Percentiles rank a stretch among this genome's conserved stretches.
Conservation (phyloP, 2,329 filamentous ascomycete genomes). For the Seiridium cupressi region DNA sequence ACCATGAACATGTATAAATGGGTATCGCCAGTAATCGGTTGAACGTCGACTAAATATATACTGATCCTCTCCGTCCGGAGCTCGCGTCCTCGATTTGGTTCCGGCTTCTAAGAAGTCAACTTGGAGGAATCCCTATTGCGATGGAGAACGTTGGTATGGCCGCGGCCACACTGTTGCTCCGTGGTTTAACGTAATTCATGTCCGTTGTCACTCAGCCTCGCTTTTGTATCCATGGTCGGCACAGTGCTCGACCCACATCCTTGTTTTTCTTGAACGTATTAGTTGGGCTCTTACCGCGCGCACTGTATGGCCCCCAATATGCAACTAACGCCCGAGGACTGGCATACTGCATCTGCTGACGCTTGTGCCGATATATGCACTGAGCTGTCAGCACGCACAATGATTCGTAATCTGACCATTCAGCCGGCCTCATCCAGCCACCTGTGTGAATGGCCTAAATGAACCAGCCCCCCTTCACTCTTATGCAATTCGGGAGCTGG, state of each 20-base stretch:
- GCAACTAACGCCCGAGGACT: neutral
- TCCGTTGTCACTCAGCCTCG: too few relatives aligned
- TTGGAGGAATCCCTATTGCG: too few relatives aligned
- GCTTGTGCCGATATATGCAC: neutral
- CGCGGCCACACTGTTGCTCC: too few relatives aligned
- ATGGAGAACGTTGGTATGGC: too few relatives aligned
- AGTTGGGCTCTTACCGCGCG: neutral
- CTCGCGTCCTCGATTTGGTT: too few relatives aligned
- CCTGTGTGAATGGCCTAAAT: neutral
- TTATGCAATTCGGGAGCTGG: too few relatives aligned
- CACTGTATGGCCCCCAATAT: neutral
- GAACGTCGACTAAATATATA: too few relatives aligned
- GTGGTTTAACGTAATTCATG: too few relatives aligned
- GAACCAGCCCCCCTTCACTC: neutral
- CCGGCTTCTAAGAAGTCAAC: too few relatives aligned
- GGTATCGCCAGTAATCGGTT: too few relatives aligned
- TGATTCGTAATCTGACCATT: neutral
- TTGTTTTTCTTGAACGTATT: neutral
- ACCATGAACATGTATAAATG: too few relatives aligned
- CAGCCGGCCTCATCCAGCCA: neutral
- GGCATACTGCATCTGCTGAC: neutral
- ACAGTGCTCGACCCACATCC: neutral
- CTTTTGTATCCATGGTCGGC: neutral
- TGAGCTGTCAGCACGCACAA: neutral
- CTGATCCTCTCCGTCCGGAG: too few relatives aligned